These are phyloP conservation scores for Crotalaria pallida DNA, from an alignment of 306 rosid genomes.

Conservation along the genomic window DNA sequence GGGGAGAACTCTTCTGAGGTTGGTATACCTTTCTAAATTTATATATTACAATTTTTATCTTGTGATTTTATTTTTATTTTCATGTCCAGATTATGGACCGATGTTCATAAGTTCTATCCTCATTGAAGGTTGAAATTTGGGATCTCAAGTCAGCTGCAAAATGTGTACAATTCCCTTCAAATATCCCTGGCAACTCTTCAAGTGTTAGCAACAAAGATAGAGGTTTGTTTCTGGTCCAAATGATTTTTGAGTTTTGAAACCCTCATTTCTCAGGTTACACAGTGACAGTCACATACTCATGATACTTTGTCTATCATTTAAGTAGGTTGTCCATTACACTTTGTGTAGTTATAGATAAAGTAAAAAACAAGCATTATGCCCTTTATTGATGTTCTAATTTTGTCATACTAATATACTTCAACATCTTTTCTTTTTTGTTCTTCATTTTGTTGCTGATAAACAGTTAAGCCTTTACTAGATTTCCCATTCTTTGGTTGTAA, in stretches of 20 bases:
- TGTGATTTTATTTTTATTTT: background rate
- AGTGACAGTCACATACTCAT: background rate
- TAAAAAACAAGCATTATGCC: background rate
- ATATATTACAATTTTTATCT: slow-evolving; percentile 15
- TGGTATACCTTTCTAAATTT: background rate
- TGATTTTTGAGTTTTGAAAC: background rate
- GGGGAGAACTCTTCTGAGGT: slow-evolving; percentile 87
- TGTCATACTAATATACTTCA: background rate
- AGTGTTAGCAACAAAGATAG: slow-evolving; percentile 43
- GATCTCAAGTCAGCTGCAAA: slow-evolving; percentile 74
- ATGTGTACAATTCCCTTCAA: slow-evolving; percentile 51
- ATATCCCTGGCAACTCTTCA: slow-evolving; percentile 29
- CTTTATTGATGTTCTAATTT: background rate
- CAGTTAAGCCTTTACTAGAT: background rate
- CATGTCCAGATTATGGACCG: background rate
- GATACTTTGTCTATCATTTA: background rate
- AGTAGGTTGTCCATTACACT: background rate
- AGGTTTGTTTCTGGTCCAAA: slow-evolving; percentile 34
- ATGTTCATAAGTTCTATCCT: slow-evolving; percentile 22
- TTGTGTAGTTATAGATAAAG: background rate
- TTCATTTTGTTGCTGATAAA: background rate
- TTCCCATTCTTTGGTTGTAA: background rate
- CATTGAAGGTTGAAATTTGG: slow-evolving; percentile 86
- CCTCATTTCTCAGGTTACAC: background rate
- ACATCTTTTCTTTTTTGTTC: background rate